These are phyloP conservation scores for Lasiosphaeria hispida DNA, from an alignment of 495 filamentous ascomycete species.

Conservation along the genomic window DNA sequence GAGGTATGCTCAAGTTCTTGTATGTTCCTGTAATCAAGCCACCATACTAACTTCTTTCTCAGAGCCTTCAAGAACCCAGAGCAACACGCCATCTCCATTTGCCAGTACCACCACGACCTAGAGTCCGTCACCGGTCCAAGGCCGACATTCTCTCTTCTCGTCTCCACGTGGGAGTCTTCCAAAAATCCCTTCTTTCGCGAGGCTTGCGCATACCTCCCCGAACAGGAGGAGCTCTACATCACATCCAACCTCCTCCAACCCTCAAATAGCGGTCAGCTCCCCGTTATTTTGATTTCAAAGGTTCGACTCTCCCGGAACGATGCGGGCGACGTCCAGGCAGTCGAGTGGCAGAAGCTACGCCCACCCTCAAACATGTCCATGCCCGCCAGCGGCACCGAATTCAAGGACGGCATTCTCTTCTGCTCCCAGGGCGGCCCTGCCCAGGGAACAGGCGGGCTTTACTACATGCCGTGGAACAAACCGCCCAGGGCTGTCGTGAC, in stretches of 20 bases:
- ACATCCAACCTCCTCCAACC: slow-evolving; percentile 54
- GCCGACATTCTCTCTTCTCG: slow-evolving; percentile 34
- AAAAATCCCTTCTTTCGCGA: slow-evolving; percentile 57
- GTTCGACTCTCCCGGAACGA: slow-evolving; percentile 30
- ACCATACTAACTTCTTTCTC: no score
- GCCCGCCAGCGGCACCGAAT: slow-evolving; percentile 49
- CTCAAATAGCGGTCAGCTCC: slow-evolving; percentile 36
- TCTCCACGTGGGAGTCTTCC: slow-evolving; percentile 35
- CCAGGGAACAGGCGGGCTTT: slow-evolving; percentile 48
- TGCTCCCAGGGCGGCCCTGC: slow-evolving; percentile 53
- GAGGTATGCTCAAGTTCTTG: not conserved
- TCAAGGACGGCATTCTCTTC: slow-evolving; percentile 35
- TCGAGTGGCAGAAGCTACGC: slow-evolving; percentile 46
- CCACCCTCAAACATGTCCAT: slow-evolving; percentile 48
- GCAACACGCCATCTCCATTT: slow-evolving; percentile 10
- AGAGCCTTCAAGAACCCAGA: no score
- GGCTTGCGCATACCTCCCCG: slow-evolving; percentile 51
- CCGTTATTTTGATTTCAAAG: slow-evolving; percentile 42
- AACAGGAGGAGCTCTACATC: slow-evolving; percentile 51
- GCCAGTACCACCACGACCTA: slow-evolving; percentile 26
- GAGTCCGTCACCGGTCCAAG: slow-evolving; percentile 15
- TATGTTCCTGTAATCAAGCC: no score
- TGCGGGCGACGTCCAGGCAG: slow-evolving; percentile 19
- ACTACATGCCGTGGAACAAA: slow-evolving; percentile 42
- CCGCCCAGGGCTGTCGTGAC: slow-evolving; percentile 38